A percentile compares a stretch with the other conserved stretches of the same genome.
Conservation (phyloP, 306 rosid species). For the Quercus suber region DNA sequence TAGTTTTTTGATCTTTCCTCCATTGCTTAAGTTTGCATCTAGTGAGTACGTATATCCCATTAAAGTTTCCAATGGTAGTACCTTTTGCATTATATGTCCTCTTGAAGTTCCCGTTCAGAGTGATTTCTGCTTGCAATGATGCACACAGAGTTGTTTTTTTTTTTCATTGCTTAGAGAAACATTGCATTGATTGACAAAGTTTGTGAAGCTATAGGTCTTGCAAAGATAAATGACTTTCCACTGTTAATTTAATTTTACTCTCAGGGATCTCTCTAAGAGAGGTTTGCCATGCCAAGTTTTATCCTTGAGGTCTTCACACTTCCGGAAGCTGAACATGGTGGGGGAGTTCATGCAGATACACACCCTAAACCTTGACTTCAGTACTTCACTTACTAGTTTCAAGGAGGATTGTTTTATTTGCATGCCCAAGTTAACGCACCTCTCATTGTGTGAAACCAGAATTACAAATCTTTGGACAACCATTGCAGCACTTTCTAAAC, state of each 20-base stretch:
- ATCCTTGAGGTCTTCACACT: slow-evolving; percentile 53
- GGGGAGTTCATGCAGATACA: slow-evolving; percentile 67
- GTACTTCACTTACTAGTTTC: slow-evolving; percentile 60
- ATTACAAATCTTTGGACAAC: slow-evolving; percentile 90
- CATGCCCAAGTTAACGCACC: slow-evolving; percentile 76
- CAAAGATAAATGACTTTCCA: slow-evolving; percentile 6
- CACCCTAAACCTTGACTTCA: slow-evolving; percentile 77
- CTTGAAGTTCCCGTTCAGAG: slow-evolving; percentile 1
- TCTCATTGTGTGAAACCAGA: slow-evolving; percentile 77
- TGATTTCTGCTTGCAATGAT: slow-evolving; percentile 3
- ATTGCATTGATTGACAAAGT: slow-evolving; percentile 12
- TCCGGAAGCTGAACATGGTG: slow-evolving; percentile 67
- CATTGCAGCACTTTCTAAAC: slow-evolving; percentile 67
- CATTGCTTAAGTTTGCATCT: slow-evolving; percentile 6
- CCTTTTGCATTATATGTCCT: neutral
- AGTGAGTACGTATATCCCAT: neutral
- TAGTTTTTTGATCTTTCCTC: slow-evolving; percentile 1
- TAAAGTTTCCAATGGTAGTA: neutral
- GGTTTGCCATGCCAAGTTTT: slow-evolving; percentile 81
- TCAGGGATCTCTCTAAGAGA: slow-evolving; percentile 63
- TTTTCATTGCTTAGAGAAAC: slow-evolving; percentile 22
- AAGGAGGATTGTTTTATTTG: slow-evolving; percentile 66
- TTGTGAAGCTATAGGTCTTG: slow-evolving; percentile 14
- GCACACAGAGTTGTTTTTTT: slow-evolving; percentile 12
- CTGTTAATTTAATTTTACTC: slow-evolving; percentile 29